Evolutionary conservation across 2,329 filamentous ascomycete genomes (phyloP).

Genomic region (Phymatotrichopsis omnivora): DNA sequence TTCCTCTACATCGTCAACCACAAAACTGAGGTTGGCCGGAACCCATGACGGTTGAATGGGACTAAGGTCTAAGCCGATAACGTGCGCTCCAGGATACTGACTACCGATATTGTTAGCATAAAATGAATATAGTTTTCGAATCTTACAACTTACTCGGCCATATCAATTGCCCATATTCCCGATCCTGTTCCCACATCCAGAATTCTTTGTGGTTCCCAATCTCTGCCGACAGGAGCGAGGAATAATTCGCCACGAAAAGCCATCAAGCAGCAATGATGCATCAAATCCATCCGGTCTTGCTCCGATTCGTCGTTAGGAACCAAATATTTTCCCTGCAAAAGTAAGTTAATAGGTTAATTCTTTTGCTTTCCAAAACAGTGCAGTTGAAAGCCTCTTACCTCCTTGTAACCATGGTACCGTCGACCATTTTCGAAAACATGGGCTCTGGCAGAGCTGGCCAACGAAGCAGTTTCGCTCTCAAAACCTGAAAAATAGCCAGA

Average conservation of each 20-base stretch:
- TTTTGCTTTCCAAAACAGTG: too few relatives aligned
- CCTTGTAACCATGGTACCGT: too few relatives aligned
- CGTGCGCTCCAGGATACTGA: conserved; percentile 13
- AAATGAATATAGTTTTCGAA: too few relatives aligned
- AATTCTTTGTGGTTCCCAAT: background rate
- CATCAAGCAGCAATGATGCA: conserved; percentile 29
- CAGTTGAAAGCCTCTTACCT: too few relatives aligned
- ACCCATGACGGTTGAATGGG: conserved; percentile 20
- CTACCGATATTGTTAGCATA: background rate
- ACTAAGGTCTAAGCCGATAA: conserved; percentile 16
- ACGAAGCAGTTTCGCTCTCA: too few relatives aligned
- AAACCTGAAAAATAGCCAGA: too few relatives aligned
- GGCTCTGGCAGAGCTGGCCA: too few relatives aligned
- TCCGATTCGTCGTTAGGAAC: conserved; percentile 9
- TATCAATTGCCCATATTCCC: background rate
- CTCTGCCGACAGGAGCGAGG: conserved; percentile 37
- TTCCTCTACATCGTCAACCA: conserved; percentile 34
- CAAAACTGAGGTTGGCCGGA: conserved; percentile 33
- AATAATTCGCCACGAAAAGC: conserved; percentile 38
- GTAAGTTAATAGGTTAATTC: too few relatives aligned
- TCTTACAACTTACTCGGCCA: too few relatives aligned
- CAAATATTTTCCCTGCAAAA: background rate
- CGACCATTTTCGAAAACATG: too few relatives aligned
- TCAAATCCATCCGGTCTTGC: conserved; percentile 11
- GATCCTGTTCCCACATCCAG: conserved; percentile 6